These are phyloP conservation scores for Synchytrium microbalum DNA, from an alignment of 371 early-diverging fungal genomes.

Conservation along the genomic window DNA sequence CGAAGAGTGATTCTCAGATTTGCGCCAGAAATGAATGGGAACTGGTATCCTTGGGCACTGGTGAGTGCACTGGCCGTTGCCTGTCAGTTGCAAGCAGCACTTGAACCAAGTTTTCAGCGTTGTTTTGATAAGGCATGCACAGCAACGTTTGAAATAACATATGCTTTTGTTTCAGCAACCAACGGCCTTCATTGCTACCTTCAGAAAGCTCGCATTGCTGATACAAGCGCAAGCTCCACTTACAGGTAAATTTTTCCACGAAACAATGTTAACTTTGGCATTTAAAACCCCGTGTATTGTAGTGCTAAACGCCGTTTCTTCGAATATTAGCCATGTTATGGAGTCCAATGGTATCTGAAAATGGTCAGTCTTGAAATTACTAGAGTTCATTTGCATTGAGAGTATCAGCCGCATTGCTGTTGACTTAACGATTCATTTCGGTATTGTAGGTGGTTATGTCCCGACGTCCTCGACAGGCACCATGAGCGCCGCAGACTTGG, in stretches of 20 bases:
- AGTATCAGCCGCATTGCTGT: too few species aligned
- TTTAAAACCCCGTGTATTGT: too few species aligned
- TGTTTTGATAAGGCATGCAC: background rate
- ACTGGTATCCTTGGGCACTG: background rate
- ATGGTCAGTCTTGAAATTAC: background rate
- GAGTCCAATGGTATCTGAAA: too few species aligned
- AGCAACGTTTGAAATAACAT: too few species aligned
- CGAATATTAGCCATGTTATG: background rate
- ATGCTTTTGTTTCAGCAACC: too few species aligned
- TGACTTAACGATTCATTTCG: too few species aligned
- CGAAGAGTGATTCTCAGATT: background rate
- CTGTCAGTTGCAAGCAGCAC: background rate
- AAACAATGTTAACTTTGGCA: too few species aligned
- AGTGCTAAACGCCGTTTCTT: too few species aligned
- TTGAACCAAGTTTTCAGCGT: background rate
- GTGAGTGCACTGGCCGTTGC: too few species aligned
- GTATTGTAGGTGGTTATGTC: background rate
- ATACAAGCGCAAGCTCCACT: background rate
- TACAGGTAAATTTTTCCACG: background rate
- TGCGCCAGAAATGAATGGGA: conserved; percentile 4
- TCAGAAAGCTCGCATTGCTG: background rate
- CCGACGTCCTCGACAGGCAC: background rate
- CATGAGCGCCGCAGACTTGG: background rate
- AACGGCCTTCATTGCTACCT: background rate
- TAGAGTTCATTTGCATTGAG: background rate